Percentiles rank a stretch among this genome's conserved stretches.
These are phyloP conservation scores for Primulina huaijiensis DNA, from an alignment of 257 asterid genomes.

Conservation along the genomic window DNA sequence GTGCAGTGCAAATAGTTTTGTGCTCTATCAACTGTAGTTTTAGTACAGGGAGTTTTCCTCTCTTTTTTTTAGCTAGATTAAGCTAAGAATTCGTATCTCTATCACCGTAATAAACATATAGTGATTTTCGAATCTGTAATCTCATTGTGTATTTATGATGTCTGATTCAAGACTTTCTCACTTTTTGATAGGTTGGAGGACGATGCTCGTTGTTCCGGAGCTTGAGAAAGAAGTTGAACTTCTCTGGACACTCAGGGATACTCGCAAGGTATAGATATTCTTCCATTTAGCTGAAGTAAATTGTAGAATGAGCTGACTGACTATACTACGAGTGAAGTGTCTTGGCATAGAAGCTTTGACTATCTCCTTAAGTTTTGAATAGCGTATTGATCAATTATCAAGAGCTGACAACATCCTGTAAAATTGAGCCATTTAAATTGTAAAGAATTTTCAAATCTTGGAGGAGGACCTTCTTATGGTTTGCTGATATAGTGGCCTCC, in stretches of 20 bases:
- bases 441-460: too few species aligned
- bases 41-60: slow-evolving; percentile 3
- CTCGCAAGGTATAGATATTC: slow-evolving; percentile 64
- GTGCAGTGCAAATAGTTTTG: not conserved
- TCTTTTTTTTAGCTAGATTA: slow-evolving; percentile 16
- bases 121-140: slow-evolving; percentile 15
- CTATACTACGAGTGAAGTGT: not conserved
- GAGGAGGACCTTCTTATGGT: too few species aligned
- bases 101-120: slow-evolving; percentile 3
- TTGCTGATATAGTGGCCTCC: too few species aligned
- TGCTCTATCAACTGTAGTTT: not conserved
- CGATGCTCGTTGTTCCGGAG: slow-evolving; percentile 99
- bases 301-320: slow-evolving; percentile 7
- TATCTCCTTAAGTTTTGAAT: too few species aligned
- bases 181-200: slow-evolving; percentile 84
- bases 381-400: too few species aligned
- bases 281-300: slow-evolving; percentile 1
- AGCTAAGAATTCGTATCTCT: slow-evolving; percentile 13
- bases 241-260: slow-evolving; percentile 66
- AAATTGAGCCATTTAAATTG: too few species aligned
- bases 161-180: slow-evolving; percentile 26
- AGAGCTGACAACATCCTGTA: too few species aligned
- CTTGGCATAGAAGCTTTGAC: too few species aligned
- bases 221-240: slow-evolving; percentile 90
- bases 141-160: slow-evolving; percentile 19